Percentiles rank a stretch among this genome's conserved stretches.
These are phyloP conservation scores for Leucocoprinus birnbaumii DNA, from an alignment of 768 basidiomycete genomes.

Conservation along the genomic window DNA sequence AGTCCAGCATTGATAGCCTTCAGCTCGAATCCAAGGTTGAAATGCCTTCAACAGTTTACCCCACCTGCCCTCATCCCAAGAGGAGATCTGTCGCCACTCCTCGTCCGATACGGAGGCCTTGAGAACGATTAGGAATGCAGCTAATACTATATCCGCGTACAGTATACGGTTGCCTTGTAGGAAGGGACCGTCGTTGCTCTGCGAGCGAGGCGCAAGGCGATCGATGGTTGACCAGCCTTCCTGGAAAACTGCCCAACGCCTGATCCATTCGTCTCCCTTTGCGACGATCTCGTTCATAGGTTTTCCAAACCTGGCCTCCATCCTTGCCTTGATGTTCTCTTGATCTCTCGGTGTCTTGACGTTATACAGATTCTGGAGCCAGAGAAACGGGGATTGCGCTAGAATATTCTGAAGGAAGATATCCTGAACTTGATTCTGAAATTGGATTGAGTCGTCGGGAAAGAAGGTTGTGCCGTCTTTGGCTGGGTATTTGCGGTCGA, in stretches of 20 bases:
- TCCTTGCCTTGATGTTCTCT: background rate
- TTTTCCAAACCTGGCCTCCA: conserved; percentile 12
- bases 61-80: background rate
- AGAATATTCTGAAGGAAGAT: conserved; percentile 8
- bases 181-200: no score
- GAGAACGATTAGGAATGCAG: background rate
- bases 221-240: background rate
- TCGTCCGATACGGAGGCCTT: background rate
- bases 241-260: background rate
- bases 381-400: conserved; percentile 15
- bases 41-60: background rate
- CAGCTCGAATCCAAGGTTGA: background rate
- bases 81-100: background rate
- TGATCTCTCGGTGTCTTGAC: conserved; percentile 21
- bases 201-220: background rate
- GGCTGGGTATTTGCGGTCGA: conserved; percentile 27
- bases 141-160: background rate
- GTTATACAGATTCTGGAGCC: conserved; percentile 18
- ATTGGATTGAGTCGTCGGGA: conserved; percentile 19
- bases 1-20: background rate
- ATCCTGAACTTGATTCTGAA: conserved; percentile 19
- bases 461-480: conserved; percentile 14
- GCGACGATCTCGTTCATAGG: conserved; percentile 16
- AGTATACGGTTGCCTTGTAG: no score
- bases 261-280: background rate